Conservation (phyloP, 768 basidiomycete genomes). For the Lactarius pseudohatsudake region DNA sequence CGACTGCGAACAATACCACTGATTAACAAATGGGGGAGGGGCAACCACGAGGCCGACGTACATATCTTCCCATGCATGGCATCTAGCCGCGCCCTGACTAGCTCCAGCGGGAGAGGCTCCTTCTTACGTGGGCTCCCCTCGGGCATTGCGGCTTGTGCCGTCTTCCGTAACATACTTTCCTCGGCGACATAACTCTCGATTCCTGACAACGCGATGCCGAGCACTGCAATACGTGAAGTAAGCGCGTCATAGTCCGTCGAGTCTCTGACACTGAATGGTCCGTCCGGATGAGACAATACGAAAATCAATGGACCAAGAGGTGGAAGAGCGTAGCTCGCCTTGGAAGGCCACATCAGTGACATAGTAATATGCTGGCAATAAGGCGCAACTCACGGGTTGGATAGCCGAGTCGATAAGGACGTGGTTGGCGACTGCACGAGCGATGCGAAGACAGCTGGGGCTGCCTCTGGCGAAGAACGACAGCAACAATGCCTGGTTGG, state of each 20-base stretch:
- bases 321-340: slow-evolving; percentile 44
- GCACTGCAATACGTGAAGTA: slow-evolving; percentile 52
- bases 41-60: slow-evolving; percentile 37
- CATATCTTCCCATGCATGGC: slow-evolving; percentile 59
- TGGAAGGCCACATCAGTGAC: neutral
- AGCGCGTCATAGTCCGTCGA: slow-evolving; percentile 60
- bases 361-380: neutral
- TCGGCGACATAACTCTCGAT: slow-evolving; percentile 55
- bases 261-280: slow-evolving; percentile 26
- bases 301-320: slow-evolving; percentile 55
- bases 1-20: slow-evolving; percentile 43
- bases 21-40: neutral
- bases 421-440: slow-evolving; percentile 55
- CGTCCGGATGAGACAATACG: slow-evolving; percentile 48
- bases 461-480: slow-evolving; percentile 53
- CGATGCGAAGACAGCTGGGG: slow-evolving; percentile 51
- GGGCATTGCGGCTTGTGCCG: slow-evolving; percentile 1
- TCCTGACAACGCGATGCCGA: slow-evolving; percentile 59
- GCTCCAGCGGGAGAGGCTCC: slow-evolving; percentile 48
- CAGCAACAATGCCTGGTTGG: slow-evolving; percentile 52
- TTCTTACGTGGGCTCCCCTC: slow-evolving; percentile 35
- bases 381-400: slow-evolving; percentile 15
- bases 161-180: slow-evolving; percentile 36
- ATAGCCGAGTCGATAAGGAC: slow-evolving; percentile 41
- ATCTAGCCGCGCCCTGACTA: slow-evolving; percentile 50